These are phyloP conservation scores for Trichoderma hamatum DNA, from an alignment of 2,329 filamentous ascomycete genomes.

Conservation along the genomic window DNA sequence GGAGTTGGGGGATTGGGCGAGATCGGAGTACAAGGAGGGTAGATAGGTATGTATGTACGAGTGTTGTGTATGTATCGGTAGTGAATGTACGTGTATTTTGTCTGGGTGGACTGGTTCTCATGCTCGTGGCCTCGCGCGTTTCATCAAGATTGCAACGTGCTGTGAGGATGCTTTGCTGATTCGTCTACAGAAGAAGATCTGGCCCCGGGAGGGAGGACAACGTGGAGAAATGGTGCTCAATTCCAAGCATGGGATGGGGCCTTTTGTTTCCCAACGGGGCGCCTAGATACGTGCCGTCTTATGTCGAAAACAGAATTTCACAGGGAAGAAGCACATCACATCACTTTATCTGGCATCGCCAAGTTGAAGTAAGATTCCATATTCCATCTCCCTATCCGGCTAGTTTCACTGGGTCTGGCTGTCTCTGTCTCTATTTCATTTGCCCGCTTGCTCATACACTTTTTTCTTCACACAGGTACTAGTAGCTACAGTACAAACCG, in stretches of 20 bases:
- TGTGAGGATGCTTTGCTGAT: neutral
- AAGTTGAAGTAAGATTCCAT: neutral
- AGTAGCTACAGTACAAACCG: neutral
- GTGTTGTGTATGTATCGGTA: conserved; percentile 23
- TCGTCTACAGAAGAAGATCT: conserved; percentile 5
- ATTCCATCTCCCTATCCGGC: neutral
- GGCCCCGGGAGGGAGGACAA: neutral
- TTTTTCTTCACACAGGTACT: neutral
- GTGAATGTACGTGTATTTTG: conserved; percentile 21
- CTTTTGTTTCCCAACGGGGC: neutral
- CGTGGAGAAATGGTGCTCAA: neutral
- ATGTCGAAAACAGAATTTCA: neutral
- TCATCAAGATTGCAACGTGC: neutral
- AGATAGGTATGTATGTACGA: conserved; percentile 19
- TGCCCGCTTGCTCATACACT: neutral
- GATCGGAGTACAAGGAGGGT: conserved; percentile 4
- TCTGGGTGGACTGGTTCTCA: neutral
- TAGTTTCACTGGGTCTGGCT: neutral
- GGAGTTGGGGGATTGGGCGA: conserved; percentile 5
- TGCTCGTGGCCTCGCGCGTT: neutral
- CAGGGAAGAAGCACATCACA: conserved; percentile 13
- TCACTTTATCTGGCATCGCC: conserved; percentile 15
- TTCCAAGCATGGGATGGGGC: neutral
- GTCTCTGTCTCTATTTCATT: neutral
- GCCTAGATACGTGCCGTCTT: neutral